Conservation (phyloP, 2,329 filamentous ascomycete genomes). For the Calonectria ilicicola region DNA sequence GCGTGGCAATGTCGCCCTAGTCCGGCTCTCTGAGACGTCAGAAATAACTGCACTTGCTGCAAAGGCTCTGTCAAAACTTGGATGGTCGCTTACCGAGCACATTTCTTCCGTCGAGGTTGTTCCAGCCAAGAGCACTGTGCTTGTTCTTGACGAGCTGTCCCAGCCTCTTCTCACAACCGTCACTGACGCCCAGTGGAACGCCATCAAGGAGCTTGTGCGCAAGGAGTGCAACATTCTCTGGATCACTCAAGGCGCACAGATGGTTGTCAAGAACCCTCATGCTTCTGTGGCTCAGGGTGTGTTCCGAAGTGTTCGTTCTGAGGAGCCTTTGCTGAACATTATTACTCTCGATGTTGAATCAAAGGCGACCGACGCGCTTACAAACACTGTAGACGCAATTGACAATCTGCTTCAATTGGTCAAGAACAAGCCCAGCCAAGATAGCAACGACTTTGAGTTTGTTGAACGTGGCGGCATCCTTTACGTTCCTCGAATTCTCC, state of each 20-base stretch:
- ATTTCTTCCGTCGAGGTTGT: not conserved
- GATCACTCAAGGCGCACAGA: slow-evolving; percentile 24
- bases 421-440: not conserved
- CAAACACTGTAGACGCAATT: slow-evolving; percentile 2
- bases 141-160: slow-evolving; percentile 13
- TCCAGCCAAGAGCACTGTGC: slow-evolving; percentile 3
- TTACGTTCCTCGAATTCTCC: slow-evolving; percentile 13
- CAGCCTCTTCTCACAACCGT: slow-evolving; percentile 5
- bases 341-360: slow-evolving; percentile 23
- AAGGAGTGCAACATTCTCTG: slow-evolving; percentile 21
- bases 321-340: slow-evolving; percentile 18
- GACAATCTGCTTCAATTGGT: not conserved
- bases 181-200: slow-evolving; percentile 9
- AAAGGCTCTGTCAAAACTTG: not conserved
- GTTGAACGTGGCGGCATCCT: slow-evolving; percentile 20
- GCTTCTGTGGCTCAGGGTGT: slow-evolving; percentile 16
- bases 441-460: slow-evolving; percentile 16
- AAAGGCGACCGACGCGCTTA: not conserved
- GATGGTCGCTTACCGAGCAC: not conserved
- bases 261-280: slow-evolving; percentile 11
- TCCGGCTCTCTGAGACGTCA: not conserved
- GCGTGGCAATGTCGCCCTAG: not conserved
- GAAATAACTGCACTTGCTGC: not conserved
- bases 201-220: slow-evolving; percentile 11
- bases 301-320: slow-evolving; percentile 16